These are phyloP conservation scores for Rhizopus arrhizus DNA, from an alignment of 371 early-diverging fungal genomes.

Conservation along the genomic window DNA sequence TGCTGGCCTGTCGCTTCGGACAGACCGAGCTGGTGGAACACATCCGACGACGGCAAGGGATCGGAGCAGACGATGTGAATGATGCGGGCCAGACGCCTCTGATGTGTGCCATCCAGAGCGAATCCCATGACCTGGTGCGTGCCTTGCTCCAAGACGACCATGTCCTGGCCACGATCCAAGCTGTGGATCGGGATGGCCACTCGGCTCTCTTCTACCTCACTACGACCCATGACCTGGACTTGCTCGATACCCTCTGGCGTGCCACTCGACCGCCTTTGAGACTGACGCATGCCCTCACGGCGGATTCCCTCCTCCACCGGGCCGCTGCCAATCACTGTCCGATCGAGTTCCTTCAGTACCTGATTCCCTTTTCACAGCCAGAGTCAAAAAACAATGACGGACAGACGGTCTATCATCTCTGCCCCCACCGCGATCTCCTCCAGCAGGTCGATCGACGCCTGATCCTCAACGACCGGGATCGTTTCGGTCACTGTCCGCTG, in stretches of 20 bases:
- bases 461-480: constrained; percentile 22
- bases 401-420: constrained; percentile 49
- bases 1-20: constrained; percentile 45
- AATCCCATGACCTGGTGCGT: constrained; percentile 31
- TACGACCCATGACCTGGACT: background rate
- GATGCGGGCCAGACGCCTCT: constrained; percentile 46
- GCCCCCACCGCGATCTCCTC: constrained; percentile 28
- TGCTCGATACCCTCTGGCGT: background rate
- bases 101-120: constrained; percentile 41
- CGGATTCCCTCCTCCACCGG: background rate
- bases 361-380: background rate
- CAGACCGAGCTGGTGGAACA: constrained; percentile 28
- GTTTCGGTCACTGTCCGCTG: constrained; percentile 40
- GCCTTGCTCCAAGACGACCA: constrained; percentile 22
- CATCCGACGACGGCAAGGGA: constrained; percentile 2
- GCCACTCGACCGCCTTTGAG: no score
- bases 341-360: background rate
- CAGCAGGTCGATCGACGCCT: constrained; percentile 3
- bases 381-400: constrained; percentile 2
- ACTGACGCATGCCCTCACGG: no score
- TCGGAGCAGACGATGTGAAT: constrained; percentile 28
- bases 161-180: constrained; percentile 19
- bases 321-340: background rate
- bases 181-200: constrained; percentile 44
- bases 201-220: constrained; percentile 24